Evolutionary conservation across 106 monocot genomes (phyloP).

Genomic region (Iris macrosiphon): DNA sequence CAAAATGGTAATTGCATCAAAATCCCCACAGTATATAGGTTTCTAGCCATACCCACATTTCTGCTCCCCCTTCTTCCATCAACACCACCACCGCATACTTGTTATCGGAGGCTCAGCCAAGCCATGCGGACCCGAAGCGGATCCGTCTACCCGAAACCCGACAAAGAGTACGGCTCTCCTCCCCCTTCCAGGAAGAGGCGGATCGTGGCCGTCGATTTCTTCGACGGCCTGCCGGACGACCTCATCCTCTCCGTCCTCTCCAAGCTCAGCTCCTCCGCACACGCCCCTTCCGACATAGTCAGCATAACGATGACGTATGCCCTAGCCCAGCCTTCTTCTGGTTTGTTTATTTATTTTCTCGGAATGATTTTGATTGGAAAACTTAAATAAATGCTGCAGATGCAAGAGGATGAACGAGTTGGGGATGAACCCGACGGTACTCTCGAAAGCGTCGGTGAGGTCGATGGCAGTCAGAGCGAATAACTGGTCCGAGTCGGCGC

Average conservation of each 20-base stretch:
- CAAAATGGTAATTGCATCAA: too few species aligned
- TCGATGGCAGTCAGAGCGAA: constrained; percentile 25
- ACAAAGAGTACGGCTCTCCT: too few species aligned
- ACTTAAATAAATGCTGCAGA: too few species aligned
- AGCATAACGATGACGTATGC: too few species aligned
- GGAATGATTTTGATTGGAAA: too few species aligned
- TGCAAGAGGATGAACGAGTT: constrained; percentile 39
- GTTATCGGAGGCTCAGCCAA: too few species aligned
- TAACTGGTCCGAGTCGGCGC: constrained; percentile 44
- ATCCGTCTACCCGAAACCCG: background rate
- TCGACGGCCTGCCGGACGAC: background rate
- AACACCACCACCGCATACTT: too few species aligned
- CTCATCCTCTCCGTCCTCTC: background rate
- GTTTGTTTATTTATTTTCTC: too few species aligned
- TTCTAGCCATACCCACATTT: too few species aligned
- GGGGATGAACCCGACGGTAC: constrained; percentile 23
- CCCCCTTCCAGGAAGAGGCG: background rate
- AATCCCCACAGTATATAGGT: too few species aligned
- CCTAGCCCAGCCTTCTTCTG: background rate
- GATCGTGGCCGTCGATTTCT: background rate
- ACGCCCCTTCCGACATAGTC: background rate
- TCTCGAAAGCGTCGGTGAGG: constrained; percentile 27
- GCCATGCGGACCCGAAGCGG: background rate
- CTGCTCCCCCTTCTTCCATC: too few species aligned
- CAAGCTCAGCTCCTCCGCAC: background rate